Conservation (phyloP, 768 basidiomycete species). For the Panellus pusillus region DNA sequence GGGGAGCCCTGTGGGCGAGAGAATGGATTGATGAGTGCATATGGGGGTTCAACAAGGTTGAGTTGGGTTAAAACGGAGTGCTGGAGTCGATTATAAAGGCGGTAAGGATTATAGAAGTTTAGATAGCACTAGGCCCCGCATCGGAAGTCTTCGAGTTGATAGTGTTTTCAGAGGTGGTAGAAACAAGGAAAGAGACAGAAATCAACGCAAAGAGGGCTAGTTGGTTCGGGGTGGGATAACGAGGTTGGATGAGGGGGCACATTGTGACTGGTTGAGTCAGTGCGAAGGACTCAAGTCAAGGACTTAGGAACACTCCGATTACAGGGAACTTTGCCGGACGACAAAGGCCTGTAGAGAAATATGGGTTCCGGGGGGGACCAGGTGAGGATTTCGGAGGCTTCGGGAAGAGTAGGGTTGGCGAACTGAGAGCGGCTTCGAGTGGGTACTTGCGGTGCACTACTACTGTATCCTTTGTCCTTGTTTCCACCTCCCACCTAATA, state of each 20-base stretch:
- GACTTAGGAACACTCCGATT: constrained; percentile 20
- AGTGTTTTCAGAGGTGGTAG: constrained; percentile 18
- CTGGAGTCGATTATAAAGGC: constrained; percentile 24
- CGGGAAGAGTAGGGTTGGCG: too few relatives aligned
- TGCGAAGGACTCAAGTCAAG: constrained; percentile 21
- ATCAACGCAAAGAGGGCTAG: constrained; percentile 27
- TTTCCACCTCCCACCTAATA: too few relatives aligned
- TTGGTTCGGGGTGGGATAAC: constrained; percentile 20
- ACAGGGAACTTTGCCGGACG: constrained; percentile 22
- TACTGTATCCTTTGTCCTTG: too few relatives aligned
- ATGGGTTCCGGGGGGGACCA: constrained; percentile 1
- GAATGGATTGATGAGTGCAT: constrained; percentile 33
- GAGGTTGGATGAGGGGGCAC: constrained; percentile 26
- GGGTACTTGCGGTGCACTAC: too few relatives aligned
- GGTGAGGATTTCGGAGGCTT: too few relatives aligned
- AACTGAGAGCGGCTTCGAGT: too few relatives aligned
- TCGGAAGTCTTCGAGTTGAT: constrained; percentile 28
- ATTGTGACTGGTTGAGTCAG: constrained; percentile 11
- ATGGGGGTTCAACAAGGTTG: constrained; percentile 12
- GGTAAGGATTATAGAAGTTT: constrained; percentile 34
- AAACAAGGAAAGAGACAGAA: constrained; percentile 22
- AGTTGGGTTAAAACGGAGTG: constrained; percentile 27
- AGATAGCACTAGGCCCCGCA: constrained; percentile 34
- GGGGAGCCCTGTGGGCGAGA: constrained; percentile 71
- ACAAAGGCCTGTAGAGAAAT: constrained; percentile 20